Conservation (phyloP, 306 rosid genomes). For the Cotoneaster glaucophyllus region DNA sequence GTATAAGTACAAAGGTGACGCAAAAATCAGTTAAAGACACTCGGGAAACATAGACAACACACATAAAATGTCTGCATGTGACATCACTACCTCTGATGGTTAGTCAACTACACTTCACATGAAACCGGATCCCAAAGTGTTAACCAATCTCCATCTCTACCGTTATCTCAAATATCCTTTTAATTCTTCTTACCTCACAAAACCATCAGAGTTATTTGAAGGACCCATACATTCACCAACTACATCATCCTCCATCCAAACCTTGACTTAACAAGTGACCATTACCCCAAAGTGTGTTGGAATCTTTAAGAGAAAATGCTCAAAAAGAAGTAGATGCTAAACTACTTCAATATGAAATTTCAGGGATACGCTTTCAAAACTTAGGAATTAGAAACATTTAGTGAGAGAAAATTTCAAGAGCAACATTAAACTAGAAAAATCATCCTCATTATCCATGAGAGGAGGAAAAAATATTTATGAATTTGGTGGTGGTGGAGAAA, state of each 20-base stretch:
- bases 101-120: neutral
- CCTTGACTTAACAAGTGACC: neutral
- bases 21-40: neutral
- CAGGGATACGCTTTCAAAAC: neutral
- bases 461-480: neutral
- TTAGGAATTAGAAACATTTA: neutral
- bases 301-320: neutral
- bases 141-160: neutral
- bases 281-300: neutral
- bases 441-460: neutral
- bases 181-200: neutral
- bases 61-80: neutral
- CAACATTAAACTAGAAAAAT: neutral
- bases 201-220: neutral
- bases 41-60: neutral
- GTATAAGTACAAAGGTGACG: neutral
- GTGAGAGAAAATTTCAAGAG: neutral
- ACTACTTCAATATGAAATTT: neutral
- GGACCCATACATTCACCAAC: neutral
- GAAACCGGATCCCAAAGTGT: neutral
- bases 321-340: neutral
- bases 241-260: neutral
- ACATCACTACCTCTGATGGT: neutral
- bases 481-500: neutral
- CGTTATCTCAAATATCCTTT: neutral